Evolutionary conservation across 805 yeast species (phyloP), one percentile per base, ranked within the genome.

Genomic region (Suhomyces xylopsoci): DNA sequence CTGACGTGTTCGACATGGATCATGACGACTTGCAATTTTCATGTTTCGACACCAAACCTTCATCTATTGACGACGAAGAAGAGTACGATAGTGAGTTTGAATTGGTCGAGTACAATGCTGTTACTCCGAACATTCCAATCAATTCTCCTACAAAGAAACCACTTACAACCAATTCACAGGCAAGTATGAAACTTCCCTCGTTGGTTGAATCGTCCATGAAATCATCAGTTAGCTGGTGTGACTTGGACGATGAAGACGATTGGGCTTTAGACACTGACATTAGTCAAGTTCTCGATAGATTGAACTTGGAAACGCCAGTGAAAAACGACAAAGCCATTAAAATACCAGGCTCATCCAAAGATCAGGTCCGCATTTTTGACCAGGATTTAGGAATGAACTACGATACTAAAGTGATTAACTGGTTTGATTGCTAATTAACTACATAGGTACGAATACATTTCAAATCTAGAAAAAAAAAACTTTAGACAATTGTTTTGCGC

Each of bases 1-100:
- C 28, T 20, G 71, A 68, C 44, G 70, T 73, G 61, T 73, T 73
- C 60, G 73, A 61, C 54, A 63, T 66, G 67, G 70, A 73, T 48
- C 70, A 70, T 51, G 67, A 64, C 47, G 67, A 65, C 47, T 60
- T 63, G 22, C 55, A 55, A 20, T 45, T 28, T 34, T 41, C 47
- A 8, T 24, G 32, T 15, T 12, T 28, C 32, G 45, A 36, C 17
- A 49, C 47, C 42, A 51, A 51, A 42, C 36, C 50, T 4, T 32
- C 51, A 15, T 51, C 52, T 8, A 26, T 54, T 36, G 53, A 47
- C 19, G 46, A 45, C 20, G 53, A 50, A n/a, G 50, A 45, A 4
- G 53, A 50, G 10, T 26, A 19, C n/a, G 49, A 40, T n/a, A 50
- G 48, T 5, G 50, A 36, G 20, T 46, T 36, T 25, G 53, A 43